Conservation (phyloP, 2,329 filamentous ascomycete species). For the Arthrocladium fulminans region DNA sequence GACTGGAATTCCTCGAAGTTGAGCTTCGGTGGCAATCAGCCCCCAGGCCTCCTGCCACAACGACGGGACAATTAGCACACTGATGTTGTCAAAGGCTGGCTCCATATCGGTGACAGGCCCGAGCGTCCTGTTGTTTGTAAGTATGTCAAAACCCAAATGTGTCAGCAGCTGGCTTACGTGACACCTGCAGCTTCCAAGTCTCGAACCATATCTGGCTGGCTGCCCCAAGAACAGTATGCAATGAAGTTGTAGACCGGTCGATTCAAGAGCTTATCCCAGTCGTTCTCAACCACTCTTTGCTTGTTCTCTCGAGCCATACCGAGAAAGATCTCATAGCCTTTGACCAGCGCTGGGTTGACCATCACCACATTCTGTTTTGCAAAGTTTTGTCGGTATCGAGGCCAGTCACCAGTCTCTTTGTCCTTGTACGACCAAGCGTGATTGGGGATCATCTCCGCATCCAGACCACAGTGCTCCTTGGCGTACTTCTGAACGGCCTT, state of each 20-base stretch:
- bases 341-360: constrained; percentile 18
- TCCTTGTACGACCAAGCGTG: constrained; percentile 20
- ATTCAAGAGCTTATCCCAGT: constrained; percentile 3
- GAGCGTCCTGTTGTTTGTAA: constrained; percentile 2
- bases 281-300: neutral
- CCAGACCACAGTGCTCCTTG: constrained; percentile 12
- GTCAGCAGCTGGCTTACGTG: constrained; percentile 8
- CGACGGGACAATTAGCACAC: constrained; percentile 18
- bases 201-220: constrained; percentile 7
- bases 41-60: constrained; percentile 21
- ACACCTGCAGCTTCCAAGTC: constrained; percentile 6
- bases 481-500: constrained; percentile 15
- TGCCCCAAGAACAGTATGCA: constrained; percentile 15
- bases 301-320: constrained; percentile 12
- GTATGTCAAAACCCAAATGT: neutral
- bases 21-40: constrained; percentile 18
- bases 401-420: constrained; percentile 11
- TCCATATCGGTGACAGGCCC: constrained; percentile 15
- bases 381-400: constrained; percentile 13
- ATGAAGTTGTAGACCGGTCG: constrained; percentile 16
- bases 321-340: constrained; percentile 14
- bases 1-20: constrained; percentile 20
- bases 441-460: constrained; percentile 14
- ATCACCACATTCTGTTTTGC: constrained; percentile 14
- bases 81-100: constrained; percentile 14